These are phyloP conservation scores for Spergularia azorica DNA, from an alignment of 179 eudicot genomes.

Conservation along the genomic window DNA sequence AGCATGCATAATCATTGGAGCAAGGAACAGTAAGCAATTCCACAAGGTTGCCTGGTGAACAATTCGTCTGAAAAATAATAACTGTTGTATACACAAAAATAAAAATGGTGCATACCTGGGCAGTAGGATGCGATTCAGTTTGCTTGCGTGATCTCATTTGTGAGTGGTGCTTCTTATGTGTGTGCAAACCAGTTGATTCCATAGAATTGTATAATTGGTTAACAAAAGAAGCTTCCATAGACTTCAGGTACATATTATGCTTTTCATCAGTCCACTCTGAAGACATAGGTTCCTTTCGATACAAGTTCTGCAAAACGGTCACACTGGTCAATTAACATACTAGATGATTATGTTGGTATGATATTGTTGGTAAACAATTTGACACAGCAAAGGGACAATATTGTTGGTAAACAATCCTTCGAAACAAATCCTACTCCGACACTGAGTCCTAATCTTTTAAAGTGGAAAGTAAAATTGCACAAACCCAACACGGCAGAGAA, in stretches of 20 bases:
- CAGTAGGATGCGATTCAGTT: constrained; percentile 28
- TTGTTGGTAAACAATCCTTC: too few species aligned
- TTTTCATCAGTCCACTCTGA: constrained; percentile 87
- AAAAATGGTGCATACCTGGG: constrained; percentile 43
- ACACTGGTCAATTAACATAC: neutral
- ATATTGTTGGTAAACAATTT: neutral
- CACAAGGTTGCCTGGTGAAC: neutral
- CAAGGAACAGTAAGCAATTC: constrained; percentile 8
- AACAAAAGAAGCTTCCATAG: constrained; percentile 92
- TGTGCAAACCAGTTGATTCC: constrained; percentile 39
- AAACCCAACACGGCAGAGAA: too few species aligned
- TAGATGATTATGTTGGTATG: too few species aligned
- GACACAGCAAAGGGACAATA: too few species aligned
- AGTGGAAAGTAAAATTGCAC: too few species aligned
- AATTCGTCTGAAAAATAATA: neutral
- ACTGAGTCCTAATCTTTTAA: neutral
- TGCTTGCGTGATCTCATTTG: constrained; percentile 36
- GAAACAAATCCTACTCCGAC: neutral
- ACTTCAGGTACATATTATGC: constrained; percentile 76
- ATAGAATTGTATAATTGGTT: constrained; percentile 64
- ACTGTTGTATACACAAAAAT: neutral
- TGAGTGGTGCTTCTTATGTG: constrained; percentile 30
- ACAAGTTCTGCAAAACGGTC: constrained; percentile 37
- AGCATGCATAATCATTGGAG: neutral
- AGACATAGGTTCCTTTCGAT: constrained; percentile 35